A percentile compares a stretch with the other conserved stretches of the same genome.
These are phyloP conservation scores for Combretum micranthum DNA, from an alignment of 345 rosid species.

Conservation along the genomic window DNA sequence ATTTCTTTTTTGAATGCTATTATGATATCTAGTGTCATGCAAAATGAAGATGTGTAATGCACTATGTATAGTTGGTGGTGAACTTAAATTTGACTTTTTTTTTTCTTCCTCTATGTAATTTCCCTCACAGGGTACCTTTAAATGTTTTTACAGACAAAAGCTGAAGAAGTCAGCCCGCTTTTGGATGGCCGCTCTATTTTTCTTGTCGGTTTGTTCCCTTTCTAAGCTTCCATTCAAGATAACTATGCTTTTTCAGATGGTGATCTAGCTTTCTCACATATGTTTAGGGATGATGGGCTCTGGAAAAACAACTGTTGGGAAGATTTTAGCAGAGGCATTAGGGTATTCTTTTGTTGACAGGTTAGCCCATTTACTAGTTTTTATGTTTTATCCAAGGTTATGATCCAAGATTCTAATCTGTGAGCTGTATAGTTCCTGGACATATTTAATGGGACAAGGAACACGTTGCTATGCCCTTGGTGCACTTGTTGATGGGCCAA, in stretches of 20 bases:
- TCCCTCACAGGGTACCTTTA: background rate
- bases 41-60: no score
- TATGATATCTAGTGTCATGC: background rate
- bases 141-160: slow-evolving; percentile 26
- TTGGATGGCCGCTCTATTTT: slow-evolving; percentile 30
- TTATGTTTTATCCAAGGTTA: no score
- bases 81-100: background rate
- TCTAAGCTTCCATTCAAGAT: background rate
- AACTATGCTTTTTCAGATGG: background rate
- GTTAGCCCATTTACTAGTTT: slow-evolving; percentile 12
- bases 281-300: slow-evolving; percentile 51
- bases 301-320: slow-evolving; percentile 44
- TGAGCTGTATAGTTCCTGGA: no score
- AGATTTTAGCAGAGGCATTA: slow-evolving; percentile 32
- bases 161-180: slow-evolving; percentile 17
- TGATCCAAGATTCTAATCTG: no score
- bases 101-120: background rate
- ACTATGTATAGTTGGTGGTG: no score
- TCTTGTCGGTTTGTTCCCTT: slow-evolving; percentile 42
- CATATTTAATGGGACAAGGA: no score
- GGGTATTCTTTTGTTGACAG: slow-evolving; percentile 41
- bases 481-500: no score
- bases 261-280: slow-evolving; percentile 2
- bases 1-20: background rate
- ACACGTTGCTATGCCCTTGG: no score